Conservation (phyloP, 2,329 filamentous ascomycete species). For the Conoideocrella luteorostrata region DNA sequence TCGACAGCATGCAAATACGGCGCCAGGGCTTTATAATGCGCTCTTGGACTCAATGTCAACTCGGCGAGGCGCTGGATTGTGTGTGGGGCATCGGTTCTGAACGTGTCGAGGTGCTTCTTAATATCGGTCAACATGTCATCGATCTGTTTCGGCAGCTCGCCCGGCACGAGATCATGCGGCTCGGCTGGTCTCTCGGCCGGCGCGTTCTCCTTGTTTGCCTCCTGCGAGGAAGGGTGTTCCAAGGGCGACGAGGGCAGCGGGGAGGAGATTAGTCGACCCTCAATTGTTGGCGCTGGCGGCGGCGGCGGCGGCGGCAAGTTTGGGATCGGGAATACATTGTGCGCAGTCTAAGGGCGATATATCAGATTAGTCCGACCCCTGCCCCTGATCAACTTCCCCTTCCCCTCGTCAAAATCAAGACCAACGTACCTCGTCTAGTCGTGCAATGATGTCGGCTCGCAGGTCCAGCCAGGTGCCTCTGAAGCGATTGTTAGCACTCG, state of each 20-base stretch:
- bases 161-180: constrained; percentile 29
- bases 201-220: constrained; percentile 64
- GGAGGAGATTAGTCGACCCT: constrained; percentile 32
- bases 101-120: constrained; percentile 57
- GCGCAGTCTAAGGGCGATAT: constrained; percentile 58
- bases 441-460: constrained; percentile 57
- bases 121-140: constrained; percentile 56
- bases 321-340: constrained; percentile 67
- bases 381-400: too few relatives aligned
- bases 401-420: too few relatives aligned
- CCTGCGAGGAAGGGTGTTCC: constrained; percentile 42
- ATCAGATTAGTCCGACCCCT: too few relatives aligned
- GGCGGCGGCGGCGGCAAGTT: constrained; percentile 44
- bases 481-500: constrained; percentile 22
- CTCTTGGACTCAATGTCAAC: constrained; percentile 67
- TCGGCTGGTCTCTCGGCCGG: constrained; percentile 32
- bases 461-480: constrained; percentile 66
- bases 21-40: constrained; percentile 74
- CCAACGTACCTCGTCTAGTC: constrained; percentile 63
- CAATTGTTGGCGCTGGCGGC: constrained; percentile 25
- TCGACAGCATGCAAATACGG: constrained; percentile 88
- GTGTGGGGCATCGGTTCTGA: constrained; percentile 73
- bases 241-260: constrained; percentile 40
- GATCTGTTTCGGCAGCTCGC: constrained; percentile 57
- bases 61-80: constrained; percentile 90